These are phyloP conservation scores for Globisporangium spinosum DNA, from an alignment of 352 stramenopile species.

Conservation along the genomic window DNA sequence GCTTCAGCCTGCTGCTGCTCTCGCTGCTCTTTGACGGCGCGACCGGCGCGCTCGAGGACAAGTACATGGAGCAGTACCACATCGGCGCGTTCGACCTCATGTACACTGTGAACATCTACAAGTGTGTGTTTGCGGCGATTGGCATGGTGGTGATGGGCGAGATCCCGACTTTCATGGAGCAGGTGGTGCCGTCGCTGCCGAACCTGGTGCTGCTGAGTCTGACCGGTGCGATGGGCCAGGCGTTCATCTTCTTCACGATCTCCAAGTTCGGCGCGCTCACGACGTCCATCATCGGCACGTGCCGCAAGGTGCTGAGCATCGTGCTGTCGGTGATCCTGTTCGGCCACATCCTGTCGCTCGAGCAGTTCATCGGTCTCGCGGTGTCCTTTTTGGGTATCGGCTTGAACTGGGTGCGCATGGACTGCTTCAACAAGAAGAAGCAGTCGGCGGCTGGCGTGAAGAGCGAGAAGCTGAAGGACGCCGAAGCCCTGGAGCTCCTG, in stretches of 20 bases:
- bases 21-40: constrained; percentile 80
- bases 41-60: constrained; percentile 77
- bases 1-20: constrained; percentile 59
- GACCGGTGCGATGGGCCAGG: constrained; percentile 73
- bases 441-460: constrained; percentile 6
- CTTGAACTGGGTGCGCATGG: constrained; percentile 74
- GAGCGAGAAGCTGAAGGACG: constrained; percentile 25
- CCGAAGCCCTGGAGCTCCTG: constrained; percentile 49
- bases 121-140: constrained; percentile 58
- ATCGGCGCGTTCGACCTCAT: constrained; percentile 85
- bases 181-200: constrained; percentile 51
- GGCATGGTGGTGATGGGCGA: constrained; percentile 76
- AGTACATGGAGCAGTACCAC: constrained; percentile 79
- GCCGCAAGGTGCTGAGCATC: constrained; percentile 84
- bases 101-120: constrained; percentile 87
- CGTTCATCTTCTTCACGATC: constrained; percentile 87
- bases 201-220: constrained; percentile 71
- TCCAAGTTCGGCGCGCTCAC: constrained; percentile 84
- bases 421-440: constrained; percentile 40
- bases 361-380: constrained; percentile 61
- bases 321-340: constrained; percentile 83
- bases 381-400: constrained; percentile 71
- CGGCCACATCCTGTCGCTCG: constrained; percentile 61
- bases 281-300: constrained; percentile 83
- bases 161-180: constrained; percentile 56